Evolutionary conservation across 441 rosid genomes (phyloP).

Genomic region (Euphorbia schlechtendalii): DNA sequence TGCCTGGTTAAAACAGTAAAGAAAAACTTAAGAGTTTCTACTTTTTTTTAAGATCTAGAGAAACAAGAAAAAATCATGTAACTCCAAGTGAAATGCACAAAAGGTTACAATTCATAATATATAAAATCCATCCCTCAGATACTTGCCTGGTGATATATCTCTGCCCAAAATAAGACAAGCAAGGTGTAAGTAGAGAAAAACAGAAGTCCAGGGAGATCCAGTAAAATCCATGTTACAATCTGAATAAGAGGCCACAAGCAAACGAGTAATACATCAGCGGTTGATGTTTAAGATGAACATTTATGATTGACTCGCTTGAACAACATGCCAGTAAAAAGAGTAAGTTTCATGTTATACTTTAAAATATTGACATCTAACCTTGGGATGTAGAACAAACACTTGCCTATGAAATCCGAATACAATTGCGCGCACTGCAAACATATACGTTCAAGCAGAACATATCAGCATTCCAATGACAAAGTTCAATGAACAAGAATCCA

Average conservation of each 20-base stretch:
- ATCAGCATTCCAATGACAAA: neutral
- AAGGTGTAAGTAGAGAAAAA: constrained; percentile 90
- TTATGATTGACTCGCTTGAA: too few species aligned
- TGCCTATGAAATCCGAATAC: constrained; percentile 84
- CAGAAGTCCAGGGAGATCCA: constrained; percentile 83
- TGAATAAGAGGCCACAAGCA: constrained; percentile 28
- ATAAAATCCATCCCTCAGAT: neutral
- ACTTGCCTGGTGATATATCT: constrained; percentile 95
- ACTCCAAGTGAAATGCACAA: neutral
- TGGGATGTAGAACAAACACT: constrained; percentile 66
- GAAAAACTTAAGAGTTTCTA: constrained; percentile 13
- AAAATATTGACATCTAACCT: constrained; percentile 49
- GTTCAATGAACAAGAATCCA: neutral
- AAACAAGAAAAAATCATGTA: neutral
- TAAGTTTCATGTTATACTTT: neutral
- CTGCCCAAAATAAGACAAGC: constrained; percentile 95
- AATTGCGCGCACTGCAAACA: constrained; percentile 69
- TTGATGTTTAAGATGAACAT: too few species aligned
- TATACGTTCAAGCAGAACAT: constrained; percentile 1
- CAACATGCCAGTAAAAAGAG: neutral
- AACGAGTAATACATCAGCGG: constrained; percentile 15
- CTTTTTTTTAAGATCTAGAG: neutral
- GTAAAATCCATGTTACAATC: constrained; percentile 53
- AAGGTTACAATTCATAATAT: neutral
- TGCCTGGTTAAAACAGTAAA: constrained; percentile 30